Conservation (phyloP, 176 grass and related monocot species). For the Lolium multiflorum region DNA sequence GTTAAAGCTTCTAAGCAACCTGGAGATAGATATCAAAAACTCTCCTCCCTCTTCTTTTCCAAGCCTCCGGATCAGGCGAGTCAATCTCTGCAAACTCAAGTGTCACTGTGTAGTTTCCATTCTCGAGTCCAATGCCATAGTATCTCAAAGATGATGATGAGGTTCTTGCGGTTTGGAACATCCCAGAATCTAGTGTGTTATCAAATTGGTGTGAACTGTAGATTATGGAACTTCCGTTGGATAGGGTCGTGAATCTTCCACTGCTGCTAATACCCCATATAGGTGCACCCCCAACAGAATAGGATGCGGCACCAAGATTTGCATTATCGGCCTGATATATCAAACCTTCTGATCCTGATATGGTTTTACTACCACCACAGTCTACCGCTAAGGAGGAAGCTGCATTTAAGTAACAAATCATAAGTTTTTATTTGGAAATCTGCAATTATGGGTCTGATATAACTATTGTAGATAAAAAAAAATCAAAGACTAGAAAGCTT, state of each 20-base stretch:
- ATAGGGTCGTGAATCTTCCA: conserved; percentile 43
- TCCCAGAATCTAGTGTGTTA: conserved; percentile 45
- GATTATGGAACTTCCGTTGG: conserved; percentile 42
- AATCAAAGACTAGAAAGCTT: conserved; percentile 34
- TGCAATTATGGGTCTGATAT: not conserved
- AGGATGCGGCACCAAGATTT: conserved; percentile 24
- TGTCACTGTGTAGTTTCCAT: conserved; percentile 50
- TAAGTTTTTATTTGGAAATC: not conserved
- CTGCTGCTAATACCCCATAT: not conserved
- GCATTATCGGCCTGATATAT: conserved; percentile 8
- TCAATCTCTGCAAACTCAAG: conserved; percentile 44
- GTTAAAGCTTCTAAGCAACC: conserved; percentile 33
- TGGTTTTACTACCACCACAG: conserved; percentile 50
- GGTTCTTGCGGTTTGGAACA: conserved; percentile 49
- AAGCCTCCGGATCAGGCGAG: conserved; percentile 43
- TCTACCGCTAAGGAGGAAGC: conserved; percentile 77
- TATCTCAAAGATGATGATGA: conserved; percentile 53
- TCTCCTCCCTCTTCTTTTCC: conserved; percentile 65
- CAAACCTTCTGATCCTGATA: conserved; percentile 51
- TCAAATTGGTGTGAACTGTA: conserved; percentile 31
- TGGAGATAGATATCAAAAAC: conserved; percentile 87
- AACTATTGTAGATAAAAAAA: not conserved
- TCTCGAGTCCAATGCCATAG: conserved; percentile 61
- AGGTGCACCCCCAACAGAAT: not conserved
- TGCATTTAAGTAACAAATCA: conserved; percentile 27